Evolutionary conservation across 345 rosid genomes (phyloP).

Genomic region (Hibiscus syriacus): DNA sequence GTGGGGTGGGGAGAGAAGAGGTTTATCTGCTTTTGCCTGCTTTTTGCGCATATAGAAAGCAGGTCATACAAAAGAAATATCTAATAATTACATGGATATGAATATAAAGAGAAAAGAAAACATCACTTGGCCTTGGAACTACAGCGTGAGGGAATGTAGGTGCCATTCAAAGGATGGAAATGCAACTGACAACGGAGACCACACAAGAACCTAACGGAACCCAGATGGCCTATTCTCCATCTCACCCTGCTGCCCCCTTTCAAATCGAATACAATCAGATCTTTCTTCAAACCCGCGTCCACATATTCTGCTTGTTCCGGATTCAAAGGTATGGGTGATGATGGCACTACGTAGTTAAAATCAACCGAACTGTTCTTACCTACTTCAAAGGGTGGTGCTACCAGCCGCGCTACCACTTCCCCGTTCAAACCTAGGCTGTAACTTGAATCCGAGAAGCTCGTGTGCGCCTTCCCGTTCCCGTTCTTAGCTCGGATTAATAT

Average conservation of each 20-base stretch:
- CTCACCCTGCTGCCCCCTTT: constrained; percentile 54
- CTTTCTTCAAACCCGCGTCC: constrained; percentile 36
- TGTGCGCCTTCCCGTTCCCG: constrained; percentile 62
- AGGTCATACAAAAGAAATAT: neutral
- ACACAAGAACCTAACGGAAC: constrained; percentile 49
- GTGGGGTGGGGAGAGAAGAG: neutral
- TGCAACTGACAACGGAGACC: constrained; percentile 53
- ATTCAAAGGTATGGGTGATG: constrained; percentile 53
- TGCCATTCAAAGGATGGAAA: constrained; percentile 45
- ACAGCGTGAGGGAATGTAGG: constrained; percentile 36
- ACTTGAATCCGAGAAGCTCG: constrained; percentile 36
- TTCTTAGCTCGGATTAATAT: constrained; percentile 50
- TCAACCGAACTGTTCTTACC: constrained; percentile 31
- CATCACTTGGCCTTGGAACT: constrained; percentile 51
- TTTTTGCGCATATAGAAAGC: neutral
- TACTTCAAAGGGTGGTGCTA: constrained; percentile 52
- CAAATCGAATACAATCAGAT: constrained; percentile 48
- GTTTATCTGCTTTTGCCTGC: neutral
- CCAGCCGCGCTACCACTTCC: constrained; percentile 34
- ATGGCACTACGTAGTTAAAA: constrained; percentile 43
- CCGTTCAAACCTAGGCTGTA: constrained; percentile 43
- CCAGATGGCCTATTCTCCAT: constrained; percentile 69
- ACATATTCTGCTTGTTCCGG: constrained; percentile 30
- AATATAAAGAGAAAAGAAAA: neutral
- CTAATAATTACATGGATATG: neutral